phyloP scores from a whole-genome alignment of 805 yeast genomes.

The Pichia manshurica region DNA sequence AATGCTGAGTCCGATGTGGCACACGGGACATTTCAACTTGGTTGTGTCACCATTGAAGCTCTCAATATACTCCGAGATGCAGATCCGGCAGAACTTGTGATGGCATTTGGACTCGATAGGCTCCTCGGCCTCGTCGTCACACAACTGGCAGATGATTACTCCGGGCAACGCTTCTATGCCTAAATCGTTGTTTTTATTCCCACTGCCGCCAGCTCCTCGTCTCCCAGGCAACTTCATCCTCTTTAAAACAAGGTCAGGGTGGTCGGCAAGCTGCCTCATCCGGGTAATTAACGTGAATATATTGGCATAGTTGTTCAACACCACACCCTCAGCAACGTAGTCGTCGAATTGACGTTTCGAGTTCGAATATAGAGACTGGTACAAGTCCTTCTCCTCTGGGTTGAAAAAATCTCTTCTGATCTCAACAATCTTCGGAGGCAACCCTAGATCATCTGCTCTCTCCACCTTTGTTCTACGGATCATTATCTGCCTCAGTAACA shows the following conservation, averaged over 20 bases:
- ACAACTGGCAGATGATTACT: slow-evolving; percentile 78
- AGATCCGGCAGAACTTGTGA: slow-evolving; percentile 88
- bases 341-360: slow-evolving; percentile 83
- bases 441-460: slow-evolving; percentile 94
- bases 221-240: slow-evolving; percentile 41
- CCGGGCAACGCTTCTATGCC: slow-evolving; percentile 26
- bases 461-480: slow-evolving; percentile 91
- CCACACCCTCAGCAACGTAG: slow-evolving; percentile 94
- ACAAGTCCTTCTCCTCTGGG: slow-evolving; percentile 91
- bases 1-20: slow-evolving; percentile 88
- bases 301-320: slow-evolving; percentile 92
- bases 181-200: slow-evolving; percentile 22
- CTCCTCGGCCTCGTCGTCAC: slow-evolving; percentile 98
- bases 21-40: slow-evolving; percentile 84
- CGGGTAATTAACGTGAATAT: slow-evolving; percentile 93
- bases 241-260: slow-evolving; percentile 89
- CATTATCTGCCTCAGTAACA: slow-evolving; percentile 75
- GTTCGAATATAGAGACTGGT: slow-evolving; percentile 81
- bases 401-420: slow-evolving; percentile 83
- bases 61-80: slow-evolving; percentile 85
- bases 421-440: slow-evolving; percentile 93
- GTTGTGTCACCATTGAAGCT: slow-evolving; percentile 57
- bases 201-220: slow-evolving; percentile 16
- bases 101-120: slow-evolving; percentile 93
- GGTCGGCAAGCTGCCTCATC: slow-evolving; percentile 98